Conservation (phyloP, 768 basidiomycete genomes). For the Termitomyces sp. region DNA sequence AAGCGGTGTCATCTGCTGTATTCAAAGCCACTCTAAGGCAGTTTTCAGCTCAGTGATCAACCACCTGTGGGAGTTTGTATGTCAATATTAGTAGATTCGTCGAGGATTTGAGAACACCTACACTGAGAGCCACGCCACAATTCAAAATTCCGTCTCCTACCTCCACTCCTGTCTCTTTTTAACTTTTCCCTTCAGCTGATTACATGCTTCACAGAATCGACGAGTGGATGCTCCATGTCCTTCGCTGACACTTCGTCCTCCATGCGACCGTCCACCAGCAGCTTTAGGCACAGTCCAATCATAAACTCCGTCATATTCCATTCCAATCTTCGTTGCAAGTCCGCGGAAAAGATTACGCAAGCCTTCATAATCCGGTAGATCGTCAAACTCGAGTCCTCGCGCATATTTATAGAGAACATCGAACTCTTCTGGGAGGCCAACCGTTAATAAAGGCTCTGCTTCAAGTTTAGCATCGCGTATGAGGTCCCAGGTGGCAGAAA, state of each 20-base stretch:
- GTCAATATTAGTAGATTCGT: not conserved
- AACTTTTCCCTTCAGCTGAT: constrained; percentile 24
- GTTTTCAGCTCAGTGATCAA: not conserved
- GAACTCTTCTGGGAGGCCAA: constrained; percentile 78
- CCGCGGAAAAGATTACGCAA: constrained; percentile 69
- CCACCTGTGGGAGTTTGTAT: not conserved
- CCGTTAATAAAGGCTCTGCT: constrained; percentile 63
- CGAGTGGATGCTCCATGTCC: constrained; percentile 17
- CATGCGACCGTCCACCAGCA: constrained; percentile 15
- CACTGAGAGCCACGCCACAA: constrained; percentile 2
- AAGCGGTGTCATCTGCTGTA: not conserved
- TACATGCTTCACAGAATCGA: constrained; percentile 39
- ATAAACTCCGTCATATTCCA: constrained; percentile 50
- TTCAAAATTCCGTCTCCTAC: constrained; percentile 1
- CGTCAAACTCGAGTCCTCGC: constrained; percentile 80
- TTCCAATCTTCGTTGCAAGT: constrained; percentile 49
- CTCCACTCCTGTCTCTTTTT: constrained; percentile 17
- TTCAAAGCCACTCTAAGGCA: not conserved
- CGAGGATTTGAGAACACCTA: not conserved
- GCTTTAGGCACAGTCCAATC: constrained; percentile 37
- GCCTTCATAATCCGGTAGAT: constrained; percentile 86
- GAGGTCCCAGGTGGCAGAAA: constrained; percentile 71
- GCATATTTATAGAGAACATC: constrained; percentile 80
- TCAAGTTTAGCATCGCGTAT: constrained; percentile 73
- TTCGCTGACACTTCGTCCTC: constrained; percentile 19